A percentile compares a stretch with the other conserved stretches of the same genome.
Conservation (phyloP, 352 stramenopile species). For the Albugo candida region DNA sequence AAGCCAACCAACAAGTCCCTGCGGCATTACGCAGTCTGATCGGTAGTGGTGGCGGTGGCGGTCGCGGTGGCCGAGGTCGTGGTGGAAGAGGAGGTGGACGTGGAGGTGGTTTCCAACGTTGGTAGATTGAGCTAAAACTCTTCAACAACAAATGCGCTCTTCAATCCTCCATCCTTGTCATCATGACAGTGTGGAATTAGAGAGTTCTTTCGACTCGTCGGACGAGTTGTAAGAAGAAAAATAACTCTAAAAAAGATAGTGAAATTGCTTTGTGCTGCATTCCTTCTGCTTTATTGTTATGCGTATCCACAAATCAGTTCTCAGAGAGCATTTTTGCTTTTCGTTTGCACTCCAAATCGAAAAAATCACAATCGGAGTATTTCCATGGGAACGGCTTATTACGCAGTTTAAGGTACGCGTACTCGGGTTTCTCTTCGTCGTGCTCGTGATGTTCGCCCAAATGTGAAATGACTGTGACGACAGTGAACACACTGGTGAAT, state of each 20-base stretch:
- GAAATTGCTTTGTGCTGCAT: background rate
- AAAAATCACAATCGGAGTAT: conserved; percentile 57
- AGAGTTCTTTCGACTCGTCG: background rate
- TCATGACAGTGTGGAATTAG: background rate
- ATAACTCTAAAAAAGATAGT: background rate
- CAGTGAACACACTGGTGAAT: conserved; percentile 30
- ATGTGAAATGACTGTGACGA: conserved; percentile 29
- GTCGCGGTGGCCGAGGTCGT: conserved; percentile 27
- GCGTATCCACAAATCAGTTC: background rate
- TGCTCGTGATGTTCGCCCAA: conserved; percentile 24
- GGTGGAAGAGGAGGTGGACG: conserved; percentile 34
- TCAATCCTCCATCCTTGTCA: background rate
- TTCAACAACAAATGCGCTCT: background rate
- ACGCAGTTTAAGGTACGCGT: conserved; percentile 73
- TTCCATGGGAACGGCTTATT: conserved; percentile 76
- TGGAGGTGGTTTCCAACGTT: conserved; percentile 13
- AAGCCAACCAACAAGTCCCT: conserved; percentile 81
- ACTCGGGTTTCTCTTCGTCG: conserved; percentile 39
- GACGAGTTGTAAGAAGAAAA: background rate
- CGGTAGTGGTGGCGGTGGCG: conserved; percentile 32
- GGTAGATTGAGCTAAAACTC: background rate
- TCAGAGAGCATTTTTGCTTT: conserved; percentile 11
- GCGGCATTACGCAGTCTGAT: conserved; percentile 54
- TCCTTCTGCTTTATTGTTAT: background rate
- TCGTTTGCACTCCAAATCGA: conserved; percentile 53